Conservation (phyloP, 192 early-diverging fungal genomes). For the Umbelopsis sp. region DNA sequence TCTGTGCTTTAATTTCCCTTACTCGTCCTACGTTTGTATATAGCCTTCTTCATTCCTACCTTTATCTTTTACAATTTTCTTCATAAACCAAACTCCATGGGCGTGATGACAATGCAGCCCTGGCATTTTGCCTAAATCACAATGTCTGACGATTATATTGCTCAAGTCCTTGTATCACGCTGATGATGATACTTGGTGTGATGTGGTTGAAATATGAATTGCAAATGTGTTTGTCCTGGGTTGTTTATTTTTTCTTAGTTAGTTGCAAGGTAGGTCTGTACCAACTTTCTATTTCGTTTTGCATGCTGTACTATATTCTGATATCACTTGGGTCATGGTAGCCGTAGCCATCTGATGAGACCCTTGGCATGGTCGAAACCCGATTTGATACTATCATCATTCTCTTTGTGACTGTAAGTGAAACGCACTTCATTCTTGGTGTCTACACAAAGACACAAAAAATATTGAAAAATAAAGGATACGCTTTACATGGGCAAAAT, state of each 20-base stretch:
- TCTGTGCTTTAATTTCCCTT: background rate
- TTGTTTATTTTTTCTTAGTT: too few relatives aligned
- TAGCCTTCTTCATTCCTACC: slow-evolving; percentile 11
- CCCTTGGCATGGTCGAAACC: slow-evolving; percentile 15
- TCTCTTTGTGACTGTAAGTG: too few relatives aligned
- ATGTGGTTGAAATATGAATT: background rate
- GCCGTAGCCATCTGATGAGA: slow-evolving; percentile 18
- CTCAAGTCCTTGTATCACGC: background rate
- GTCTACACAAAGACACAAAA: too few relatives aligned
- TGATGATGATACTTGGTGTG: slow-evolving; percentile 13
- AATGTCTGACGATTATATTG: slow-evolving; percentile 24
- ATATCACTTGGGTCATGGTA: slow-evolving; percentile 6
- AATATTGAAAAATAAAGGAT: background rate
- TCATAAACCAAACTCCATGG: slow-evolving; percentile 17
- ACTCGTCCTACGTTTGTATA: background rate
- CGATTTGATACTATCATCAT: background rate
- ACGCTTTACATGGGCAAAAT: background rate
- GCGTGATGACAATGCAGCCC: slow-evolving; percentile 45
- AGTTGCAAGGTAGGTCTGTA: too few relatives aligned
- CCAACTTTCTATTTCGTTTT: background rate
- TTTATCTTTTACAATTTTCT: slow-evolving; percentile 13
- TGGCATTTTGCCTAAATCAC: slow-evolving; percentile 19
- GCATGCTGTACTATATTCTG: background rate
- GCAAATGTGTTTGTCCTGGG: background rate
- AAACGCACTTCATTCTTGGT: too few relatives aligned